Evolutionary conservation across 1,139 yeast genomes (phyloP).

Genomic region (Candida sanyaensis): DNA sequence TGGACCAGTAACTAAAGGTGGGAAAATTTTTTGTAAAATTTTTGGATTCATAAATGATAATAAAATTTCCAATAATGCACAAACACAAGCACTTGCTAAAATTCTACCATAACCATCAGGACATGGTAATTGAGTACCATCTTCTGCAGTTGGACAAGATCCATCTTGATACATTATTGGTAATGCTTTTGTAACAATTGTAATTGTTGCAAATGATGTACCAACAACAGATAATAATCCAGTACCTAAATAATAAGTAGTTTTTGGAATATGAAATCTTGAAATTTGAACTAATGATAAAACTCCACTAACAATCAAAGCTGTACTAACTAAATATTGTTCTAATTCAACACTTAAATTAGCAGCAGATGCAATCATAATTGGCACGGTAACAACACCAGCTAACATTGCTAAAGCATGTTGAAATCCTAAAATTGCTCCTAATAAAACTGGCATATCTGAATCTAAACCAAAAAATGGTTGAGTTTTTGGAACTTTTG

Average conservation of each 20-base stretch:
- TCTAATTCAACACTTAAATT: slow-evolving; percentile 50
- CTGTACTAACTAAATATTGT: slow-evolving; percentile 75
- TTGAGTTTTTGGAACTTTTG: slow-evolving; percentile 51
- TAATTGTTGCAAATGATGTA: slow-evolving; percentile 83
- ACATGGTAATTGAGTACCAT: slow-evolving; percentile 73
- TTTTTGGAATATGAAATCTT: slow-evolving; percentile 69
- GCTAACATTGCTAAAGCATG: slow-evolving; percentile 90
- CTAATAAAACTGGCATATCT: slow-evolving; percentile 76
- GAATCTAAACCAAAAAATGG: slow-evolving; percentile 72
- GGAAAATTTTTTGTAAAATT: slow-evolving; percentile 70
- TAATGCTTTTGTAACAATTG: slow-evolving; percentile 72
- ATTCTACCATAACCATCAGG: slow-evolving; percentile 90
- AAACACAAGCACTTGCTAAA: slow-evolving; percentile 74
- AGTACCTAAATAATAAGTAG: slow-evolving; percentile 80
- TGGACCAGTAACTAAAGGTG: slow-evolving; percentile 90
- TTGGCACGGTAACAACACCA: slow-evolving; percentile 86
- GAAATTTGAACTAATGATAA: slow-evolving; percentile 78
- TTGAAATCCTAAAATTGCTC: slow-evolving; percentile 78
- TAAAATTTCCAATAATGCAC: slow-evolving; percentile 71
- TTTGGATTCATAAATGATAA: slow-evolving; percentile 77
- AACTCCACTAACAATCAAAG: slow-evolving; percentile 75
- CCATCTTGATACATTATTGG: slow-evolving; percentile 82
- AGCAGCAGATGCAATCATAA: slow-evolving; percentile 64
- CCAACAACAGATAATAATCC: slow-evolving; percentile 89
- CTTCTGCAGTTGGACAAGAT: slow-evolving; percentile 58